These are phyloP conservation scores for Penicillium pulvis DNA, from an alignment of 495 filamentous ascomycete genomes.

Conservation along the genomic window DNA sequence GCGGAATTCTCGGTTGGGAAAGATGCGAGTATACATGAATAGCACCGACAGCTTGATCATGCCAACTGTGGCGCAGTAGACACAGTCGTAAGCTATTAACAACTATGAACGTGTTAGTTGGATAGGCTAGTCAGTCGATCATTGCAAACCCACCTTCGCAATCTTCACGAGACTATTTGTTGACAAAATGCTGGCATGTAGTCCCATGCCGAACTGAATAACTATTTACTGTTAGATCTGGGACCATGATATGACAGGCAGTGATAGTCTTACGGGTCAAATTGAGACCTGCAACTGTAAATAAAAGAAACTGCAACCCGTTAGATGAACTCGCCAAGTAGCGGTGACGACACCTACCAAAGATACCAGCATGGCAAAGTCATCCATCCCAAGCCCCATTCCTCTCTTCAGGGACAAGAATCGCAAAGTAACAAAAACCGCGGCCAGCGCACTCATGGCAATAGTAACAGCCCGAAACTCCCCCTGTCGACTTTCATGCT, in stretches of 20 bases:
- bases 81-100: constrained; percentile 14
- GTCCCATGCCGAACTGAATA: constrained; percentile 20
- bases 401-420: constrained; percentile 15
- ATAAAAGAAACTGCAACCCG: constrained; percentile 9
- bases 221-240: constrained; percentile 3
- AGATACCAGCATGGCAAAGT: constrained; percentile 17
- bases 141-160: constrained; percentile 6
- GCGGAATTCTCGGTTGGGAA: constrained; percentile 40
- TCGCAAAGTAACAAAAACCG: constrained; percentile 16
- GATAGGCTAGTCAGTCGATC: not conserved
- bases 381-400: constrained; percentile 5
- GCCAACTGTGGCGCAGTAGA: constrained; percentile 13
- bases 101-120: constrained; percentile 9
- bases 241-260: not conserved
- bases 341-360: constrained; percentile 7
- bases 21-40: constrained; percentile 47
- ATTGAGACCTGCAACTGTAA: constrained; percentile 6
- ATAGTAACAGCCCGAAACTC: constrained; percentile 16
- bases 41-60: constrained; percentile 41
- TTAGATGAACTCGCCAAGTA: not conserved
- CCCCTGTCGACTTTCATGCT: constrained; percentile 9
- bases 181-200: constrained; percentile 10
- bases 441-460: constrained; percentile 15
- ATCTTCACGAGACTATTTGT: constrained; percentile 11
- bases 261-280: constrained; percentile 10